Conservation (phyloP, 129 eudicot species). For the Smallanthus sonchifolius region DNA sequence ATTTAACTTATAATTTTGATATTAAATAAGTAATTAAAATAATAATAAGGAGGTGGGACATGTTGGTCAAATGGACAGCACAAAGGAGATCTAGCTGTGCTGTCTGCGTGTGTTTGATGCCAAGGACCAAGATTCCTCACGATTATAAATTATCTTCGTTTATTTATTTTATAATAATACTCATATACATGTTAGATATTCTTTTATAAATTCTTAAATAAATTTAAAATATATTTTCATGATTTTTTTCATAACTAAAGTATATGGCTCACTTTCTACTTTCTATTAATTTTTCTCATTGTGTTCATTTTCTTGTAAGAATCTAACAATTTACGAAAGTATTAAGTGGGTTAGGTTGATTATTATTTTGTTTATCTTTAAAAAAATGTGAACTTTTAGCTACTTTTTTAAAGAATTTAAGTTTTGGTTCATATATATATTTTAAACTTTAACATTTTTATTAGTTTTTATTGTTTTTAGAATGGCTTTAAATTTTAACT, state of each 20-base stretch:
- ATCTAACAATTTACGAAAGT: background rate
- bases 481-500: background rate
- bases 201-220: background rate
- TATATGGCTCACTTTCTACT: background rate
- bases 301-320: background rate
- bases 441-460: no score
- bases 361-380: no score
- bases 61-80: constrained; percentile 55
- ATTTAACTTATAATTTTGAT: background rate
- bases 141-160: background rate
- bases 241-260: no score
- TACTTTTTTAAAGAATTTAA: background rate
- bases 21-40: background rate
- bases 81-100: constrained; percentile 61
- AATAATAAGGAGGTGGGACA: constrained; percentile 15
- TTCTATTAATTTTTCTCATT: background rate
- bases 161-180: background rate
- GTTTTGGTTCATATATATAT: background rate
- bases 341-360: background rate
- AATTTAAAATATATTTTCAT: background rate
- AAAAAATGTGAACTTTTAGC: background rate
- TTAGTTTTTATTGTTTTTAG: no score
- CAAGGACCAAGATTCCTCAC: constrained; percentile 43
- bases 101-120: constrained; percentile 48
- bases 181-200: background rate